Evolutionary conservation across 306 rosid genomes (phyloP).

Genomic region (Vicia sativa): DNA sequence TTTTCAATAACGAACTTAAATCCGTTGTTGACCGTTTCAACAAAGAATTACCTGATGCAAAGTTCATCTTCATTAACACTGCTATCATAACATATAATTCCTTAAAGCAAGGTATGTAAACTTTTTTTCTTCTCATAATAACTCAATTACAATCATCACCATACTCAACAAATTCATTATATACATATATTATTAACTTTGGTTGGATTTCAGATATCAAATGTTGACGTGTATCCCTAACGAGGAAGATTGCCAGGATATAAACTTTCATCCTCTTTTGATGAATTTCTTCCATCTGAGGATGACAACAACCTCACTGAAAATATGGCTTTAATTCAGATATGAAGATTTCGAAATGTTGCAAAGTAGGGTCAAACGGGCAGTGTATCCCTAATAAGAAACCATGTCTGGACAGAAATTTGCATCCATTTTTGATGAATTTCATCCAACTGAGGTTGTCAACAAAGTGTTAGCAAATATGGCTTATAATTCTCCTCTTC

Average conservation of each 20-base stretch:
- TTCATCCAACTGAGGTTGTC: conserved; percentile 46
- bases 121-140: too few species aligned
- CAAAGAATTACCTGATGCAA: conserved; percentile 35
- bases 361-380: too few species aligned
- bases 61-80: conserved; percentile 39
- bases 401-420: not conserved
- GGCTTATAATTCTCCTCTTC: conserved; percentile 30
- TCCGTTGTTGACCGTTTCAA: conserved; percentile 46
- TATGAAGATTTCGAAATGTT: too few species aligned
- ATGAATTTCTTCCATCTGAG: too few species aligned
- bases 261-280: too few species aligned
- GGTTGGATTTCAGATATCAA: conserved; percentile 24
- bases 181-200: not conserved
- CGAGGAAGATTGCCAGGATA: conserved; percentile 29
- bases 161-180: too few species aligned
- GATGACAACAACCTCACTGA: too few species aligned
- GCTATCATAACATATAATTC: not conserved
- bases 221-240: conserved; percentile 8
- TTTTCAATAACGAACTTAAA: conserved; percentile 53
- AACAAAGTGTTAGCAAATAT: conserved; percentile 20
- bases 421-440: conserved; percentile 40
- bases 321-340: too few species aligned
- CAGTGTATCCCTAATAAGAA: too few species aligned
- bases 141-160: too few species aligned
- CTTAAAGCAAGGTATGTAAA: conserved; percentile 12